Conservation (phyloP, 139 green algal species). For the Diplosphaera chodatii region DNA sequence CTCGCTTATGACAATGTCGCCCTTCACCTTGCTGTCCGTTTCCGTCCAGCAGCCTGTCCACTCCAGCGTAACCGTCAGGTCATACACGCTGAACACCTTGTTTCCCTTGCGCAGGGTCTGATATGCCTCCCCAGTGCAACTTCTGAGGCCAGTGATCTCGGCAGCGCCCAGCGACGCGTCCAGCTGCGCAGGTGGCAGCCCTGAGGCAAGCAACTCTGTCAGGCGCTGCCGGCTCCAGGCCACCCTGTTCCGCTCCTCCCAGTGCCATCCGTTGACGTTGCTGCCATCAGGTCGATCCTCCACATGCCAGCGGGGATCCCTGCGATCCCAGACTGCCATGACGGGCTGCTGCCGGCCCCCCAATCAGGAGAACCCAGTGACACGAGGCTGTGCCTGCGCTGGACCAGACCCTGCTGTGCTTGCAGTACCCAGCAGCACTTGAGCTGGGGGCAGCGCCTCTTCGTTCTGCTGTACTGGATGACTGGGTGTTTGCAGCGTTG, state of each 20-base stretch:
- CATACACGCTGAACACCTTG: constrained; percentile 71
- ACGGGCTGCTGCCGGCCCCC: no score
- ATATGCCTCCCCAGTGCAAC: constrained; percentile 50
- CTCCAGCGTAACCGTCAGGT: constrained; percentile 55
- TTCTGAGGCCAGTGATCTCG: constrained; percentile 37
- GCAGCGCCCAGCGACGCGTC: neutral
- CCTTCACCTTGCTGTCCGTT: constrained; percentile 20
- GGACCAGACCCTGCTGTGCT: no score
- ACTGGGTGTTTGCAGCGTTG: no score
- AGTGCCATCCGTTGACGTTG: constrained; percentile 39
- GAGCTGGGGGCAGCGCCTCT: no score
- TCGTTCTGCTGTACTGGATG: no score
- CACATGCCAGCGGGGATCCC: constrained; percentile 16
- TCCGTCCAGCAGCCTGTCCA: constrained; percentile 41
- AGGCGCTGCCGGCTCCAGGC: constrained; percentile 51
- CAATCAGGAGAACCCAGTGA: no score
- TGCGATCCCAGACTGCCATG: constrained; percentile 11
- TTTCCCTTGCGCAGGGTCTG: constrained; percentile 68
- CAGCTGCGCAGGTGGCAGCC: constrained; percentile 20
- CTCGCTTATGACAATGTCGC: constrained; percentile 50
- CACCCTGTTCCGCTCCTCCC: constrained; percentile 55
- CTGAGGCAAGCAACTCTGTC: constrained; percentile 40
- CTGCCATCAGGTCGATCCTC: constrained; percentile 14
- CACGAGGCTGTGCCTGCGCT: no score
- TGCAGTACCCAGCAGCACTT: no score